Evolutionary conservation across 1,284 basidiomycete species (phyloP), one percentile per base, ranked within the genome.

Genomic region (Gastroboletus turbinatus): DNA sequence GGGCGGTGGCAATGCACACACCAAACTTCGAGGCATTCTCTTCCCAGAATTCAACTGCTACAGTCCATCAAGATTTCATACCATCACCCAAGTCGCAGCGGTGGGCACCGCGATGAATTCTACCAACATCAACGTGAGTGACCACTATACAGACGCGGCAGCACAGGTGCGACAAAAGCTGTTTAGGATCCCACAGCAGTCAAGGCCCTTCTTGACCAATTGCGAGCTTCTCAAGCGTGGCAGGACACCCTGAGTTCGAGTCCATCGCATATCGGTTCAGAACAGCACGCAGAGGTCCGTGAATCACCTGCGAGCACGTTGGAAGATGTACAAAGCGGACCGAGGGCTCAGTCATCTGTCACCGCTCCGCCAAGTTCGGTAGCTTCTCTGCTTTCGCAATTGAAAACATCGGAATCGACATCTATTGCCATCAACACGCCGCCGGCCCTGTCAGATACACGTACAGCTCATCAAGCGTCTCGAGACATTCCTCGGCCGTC

Each of bases 181-280:
- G 9, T 47, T 25, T 48, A 73, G 71, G 86, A 90, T 69, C 75
- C 84, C 44, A 76, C 76, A 60, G 81, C 79, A 44, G 76, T 91
- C 46, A 79, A 82, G 64, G 83, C 86, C 17, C 75, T 91, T 29
- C 78, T 91, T 25, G 84, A 89, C 52, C 79, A 81, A 62, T 73
- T 90, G 10, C 77, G 80, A 51, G 69, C 76, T 5, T 90, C 88
- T 5, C 78, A 82, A 64, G 85, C 82, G 40, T 90, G 85, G 87
- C 78, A 84, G 61, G 77, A 84, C 40, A 67, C 80, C 2, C 64
- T 80, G 4, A 57, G 59, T 60, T 52, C 55, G n/a, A 46, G 45
- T 27, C 47, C 48, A 55, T 55, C 62, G 4, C 56, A 40, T 21
- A 32, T 32, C 27, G 29, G 14, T 9, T 40, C 54, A 33, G 53